phyloP scores from a whole-genome alignment of 2,329 filamentous ascomycete genomes.

The Penicillium fuscoglaucum region DNA sequence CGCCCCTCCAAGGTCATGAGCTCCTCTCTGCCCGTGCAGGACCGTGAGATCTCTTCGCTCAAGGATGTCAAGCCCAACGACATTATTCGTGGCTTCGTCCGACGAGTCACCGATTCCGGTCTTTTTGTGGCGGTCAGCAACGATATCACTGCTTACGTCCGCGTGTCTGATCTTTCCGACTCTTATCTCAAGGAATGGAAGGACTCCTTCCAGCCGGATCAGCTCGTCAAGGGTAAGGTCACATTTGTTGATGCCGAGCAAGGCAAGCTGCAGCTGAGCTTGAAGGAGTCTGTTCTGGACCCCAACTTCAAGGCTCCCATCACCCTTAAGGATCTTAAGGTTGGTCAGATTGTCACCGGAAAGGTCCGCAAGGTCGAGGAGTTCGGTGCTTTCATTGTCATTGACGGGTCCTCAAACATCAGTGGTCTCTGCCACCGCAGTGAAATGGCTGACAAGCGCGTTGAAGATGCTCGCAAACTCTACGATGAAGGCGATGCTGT shows the following conservation, averaged over 20 bases:
- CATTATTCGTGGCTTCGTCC: slow-evolving; percentile 86
- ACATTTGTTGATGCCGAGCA: slow-evolving; percentile 67
- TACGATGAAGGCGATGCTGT: slow-evolving; percentile 91
- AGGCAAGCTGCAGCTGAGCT: slow-evolving; percentile 76
- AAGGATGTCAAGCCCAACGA: slow-evolving; percentile 75
- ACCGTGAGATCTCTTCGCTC: slow-evolving; percentile 72
- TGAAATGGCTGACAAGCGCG: slow-evolving; percentile 81
- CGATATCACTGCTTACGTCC: slow-evolving; percentile 76
- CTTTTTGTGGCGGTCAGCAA: slow-evolving; percentile 83
- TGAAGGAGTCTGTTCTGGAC: slow-evolving; percentile 83
- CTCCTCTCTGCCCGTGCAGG: slow-evolving; percentile 76
- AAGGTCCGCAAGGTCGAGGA: slow-evolving; percentile 92
- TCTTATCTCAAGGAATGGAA: slow-evolving; percentile 95
- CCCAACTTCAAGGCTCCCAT: slow-evolving; percentile 72
- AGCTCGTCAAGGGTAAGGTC: slow-evolving; percentile 86
- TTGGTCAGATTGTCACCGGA: slow-evolving; percentile 80
- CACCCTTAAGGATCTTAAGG: slow-evolving; percentile 73
- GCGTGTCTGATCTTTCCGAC: slow-evolving; percentile 86
- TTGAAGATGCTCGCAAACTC: slow-evolving; percentile 82
- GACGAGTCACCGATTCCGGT: slow-evolving; percentile 84
- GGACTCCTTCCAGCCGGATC: slow-evolving; percentile 79
- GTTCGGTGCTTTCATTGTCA: slow-evolving; percentile 89
- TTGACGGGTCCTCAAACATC: slow-evolving; percentile 83
- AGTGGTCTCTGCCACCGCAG: slow-evolving; percentile 91
- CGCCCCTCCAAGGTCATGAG: slow-evolving; percentile 87